Evolutionary conservation across 176 grass and related monocot species (phyloP).

Genomic region (Areca catechu): DNA sequence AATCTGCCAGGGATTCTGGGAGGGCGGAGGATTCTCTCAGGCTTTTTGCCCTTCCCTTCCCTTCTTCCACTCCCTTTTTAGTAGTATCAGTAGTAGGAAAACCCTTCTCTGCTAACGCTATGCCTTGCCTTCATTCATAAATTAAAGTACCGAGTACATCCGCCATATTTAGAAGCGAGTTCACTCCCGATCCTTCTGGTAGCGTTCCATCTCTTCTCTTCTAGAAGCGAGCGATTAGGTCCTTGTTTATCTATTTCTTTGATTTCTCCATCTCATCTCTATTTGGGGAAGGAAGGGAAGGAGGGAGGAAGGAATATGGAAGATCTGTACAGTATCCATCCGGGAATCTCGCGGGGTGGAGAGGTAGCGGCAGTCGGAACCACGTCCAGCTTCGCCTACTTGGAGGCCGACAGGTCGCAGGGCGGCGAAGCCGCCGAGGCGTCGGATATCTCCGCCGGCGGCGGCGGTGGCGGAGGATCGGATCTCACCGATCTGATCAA

Average conservation of each 20-base stretch:
- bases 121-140: too few relatives aligned
- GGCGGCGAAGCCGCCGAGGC: too few relatives aligned
- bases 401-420: too few relatives aligned
- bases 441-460: too few relatives aligned
- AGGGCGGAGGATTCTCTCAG: neutral
- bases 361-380: constrained; percentile 20
- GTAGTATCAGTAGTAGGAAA: too few relatives aligned
- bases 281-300: too few relatives aligned
- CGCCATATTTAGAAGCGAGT: too few relatives aligned
- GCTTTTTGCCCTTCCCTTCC: neutral
- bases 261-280: neutral
- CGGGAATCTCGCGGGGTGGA: constrained; percentile 44
- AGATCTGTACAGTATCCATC: constrained; percentile 93
- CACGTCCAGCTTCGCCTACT: too few relatives aligned
- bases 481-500: constrained; percentile 86
- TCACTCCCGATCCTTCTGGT: neutral
- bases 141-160: too few relatives aligned
- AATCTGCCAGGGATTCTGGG: neutral
- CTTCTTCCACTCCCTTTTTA: neutral
- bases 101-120: too few relatives aligned
- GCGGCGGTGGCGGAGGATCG: constrained; percentile 7
- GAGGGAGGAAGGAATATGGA: constrained; percentile 41
- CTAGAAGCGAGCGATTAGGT: constrained; percentile 2
- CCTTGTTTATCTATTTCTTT: constrained; percentile 6
- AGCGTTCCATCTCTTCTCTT: constrained; percentile 8